A percentile compares a stretch with the other conserved stretches of the same genome.
These are phyloP conservation scores for Coemansia sp. DNA, from an alignment of 192 early-diverging fungal genomes.

Conservation along the genomic window DNA sequence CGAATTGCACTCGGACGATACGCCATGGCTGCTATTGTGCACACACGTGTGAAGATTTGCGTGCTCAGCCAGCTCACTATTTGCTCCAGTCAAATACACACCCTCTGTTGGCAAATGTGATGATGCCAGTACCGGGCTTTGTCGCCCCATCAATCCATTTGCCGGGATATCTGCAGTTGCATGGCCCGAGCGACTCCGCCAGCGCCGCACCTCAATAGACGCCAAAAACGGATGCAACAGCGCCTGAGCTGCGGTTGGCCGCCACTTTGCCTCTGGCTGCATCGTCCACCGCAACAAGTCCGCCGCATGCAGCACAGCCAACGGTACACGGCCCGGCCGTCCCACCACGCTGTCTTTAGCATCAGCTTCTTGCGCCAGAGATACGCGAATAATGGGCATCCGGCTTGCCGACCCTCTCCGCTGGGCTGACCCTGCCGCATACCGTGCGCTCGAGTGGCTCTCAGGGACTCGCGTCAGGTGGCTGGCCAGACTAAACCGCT, in stretches of 20 bases:
- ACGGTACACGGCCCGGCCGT: conserved; percentile 42
- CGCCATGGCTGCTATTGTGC: conserved; percentile 1
- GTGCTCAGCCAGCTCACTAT: neutral
- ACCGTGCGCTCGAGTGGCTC: conserved; percentile 26
- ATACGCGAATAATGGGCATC: conserved; percentile 3
- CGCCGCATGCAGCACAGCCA: conserved; percentile 59
- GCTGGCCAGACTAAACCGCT: neutral
- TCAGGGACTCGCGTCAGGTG: conserved; percentile 5
- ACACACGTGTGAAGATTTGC: conserved; percentile 1
- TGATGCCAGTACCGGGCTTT: neutral
- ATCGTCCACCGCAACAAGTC: conserved; percentile 63
- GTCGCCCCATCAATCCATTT: neutral
- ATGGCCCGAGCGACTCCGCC: conserved; percentile 2
- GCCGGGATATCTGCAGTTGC: neutral
- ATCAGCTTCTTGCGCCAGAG: neutral
- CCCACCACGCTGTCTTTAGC: neutral
- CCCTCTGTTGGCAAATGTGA: neutral
- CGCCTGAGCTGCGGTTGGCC: conserved; percentile 59
- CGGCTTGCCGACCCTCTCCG: conserved; percentile 9
- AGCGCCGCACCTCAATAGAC: conserved; percentile 15
- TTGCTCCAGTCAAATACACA: neutral
- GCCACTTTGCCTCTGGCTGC: conserved; percentile 55
- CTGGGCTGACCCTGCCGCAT: conserved; percentile 1
- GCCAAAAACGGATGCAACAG: conserved; percentile 61
- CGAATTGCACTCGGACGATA: conserved; percentile 29